Evolutionary conservation across 2,329 filamentous ascomycete genomes (phyloP).

Genomic region (Bipolaris victoriae): DNA sequence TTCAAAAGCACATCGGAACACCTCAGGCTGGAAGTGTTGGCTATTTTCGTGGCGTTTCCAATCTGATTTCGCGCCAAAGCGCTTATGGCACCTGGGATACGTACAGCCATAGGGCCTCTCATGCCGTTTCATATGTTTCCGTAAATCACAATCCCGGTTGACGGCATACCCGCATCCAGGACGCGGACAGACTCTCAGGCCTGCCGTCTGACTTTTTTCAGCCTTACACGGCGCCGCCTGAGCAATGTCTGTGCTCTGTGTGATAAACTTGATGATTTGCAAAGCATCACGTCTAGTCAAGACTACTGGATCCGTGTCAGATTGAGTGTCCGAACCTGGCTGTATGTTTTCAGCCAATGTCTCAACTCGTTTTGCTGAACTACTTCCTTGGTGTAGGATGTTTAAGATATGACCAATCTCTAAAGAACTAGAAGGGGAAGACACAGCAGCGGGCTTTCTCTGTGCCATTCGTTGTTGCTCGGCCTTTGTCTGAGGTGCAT

Average conservation of each 20-base stretch:
- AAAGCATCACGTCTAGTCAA: slow-evolving; percentile 33
- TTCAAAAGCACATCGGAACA: slow-evolving; percentile 69
- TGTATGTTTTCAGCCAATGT: background rate
- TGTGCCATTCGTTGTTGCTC: slow-evolving; percentile 37
- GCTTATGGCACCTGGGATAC: slow-evolving; percentile 69
- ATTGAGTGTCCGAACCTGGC: background rate
- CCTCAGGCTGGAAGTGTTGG: slow-evolving; percentile 74
- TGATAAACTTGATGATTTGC: slow-evolving; percentile 35
- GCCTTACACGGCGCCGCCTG: slow-evolving; percentile 19
- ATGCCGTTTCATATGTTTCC: slow-evolving; percentile 84
- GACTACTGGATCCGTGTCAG: slow-evolving; percentile 4
- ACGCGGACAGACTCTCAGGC: slow-evolving; percentile 24
- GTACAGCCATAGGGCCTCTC: slow-evolving; percentile 83
- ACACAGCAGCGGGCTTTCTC: slow-evolving; percentile 31
- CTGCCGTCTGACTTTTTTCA: slow-evolving; percentile 18
- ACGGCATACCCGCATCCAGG: slow-evolving; percentile 27
- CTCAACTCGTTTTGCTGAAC: slow-evolving; percentile 2
- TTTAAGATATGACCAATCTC: slow-evolving; percentile 34
- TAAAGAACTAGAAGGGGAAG: slow-evolving; percentile 18
- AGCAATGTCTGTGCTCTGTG: slow-evolving; percentile 21
- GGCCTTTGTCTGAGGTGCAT: slow-evolving; percentile 37
- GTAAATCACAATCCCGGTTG: slow-evolving; percentile 51
- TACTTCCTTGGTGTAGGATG: slow-evolving; percentile 17
- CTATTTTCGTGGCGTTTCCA: slow-evolving; percentile 90
- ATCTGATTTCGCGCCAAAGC: slow-evolving; percentile 91